A percentile compares a stretch with the other conserved stretches of the same genome.
Evolutionary conservation across 2,329 filamentous ascomycete genomes (phyloP).

Genomic region (Hirsutella thompsonii): DNA sequence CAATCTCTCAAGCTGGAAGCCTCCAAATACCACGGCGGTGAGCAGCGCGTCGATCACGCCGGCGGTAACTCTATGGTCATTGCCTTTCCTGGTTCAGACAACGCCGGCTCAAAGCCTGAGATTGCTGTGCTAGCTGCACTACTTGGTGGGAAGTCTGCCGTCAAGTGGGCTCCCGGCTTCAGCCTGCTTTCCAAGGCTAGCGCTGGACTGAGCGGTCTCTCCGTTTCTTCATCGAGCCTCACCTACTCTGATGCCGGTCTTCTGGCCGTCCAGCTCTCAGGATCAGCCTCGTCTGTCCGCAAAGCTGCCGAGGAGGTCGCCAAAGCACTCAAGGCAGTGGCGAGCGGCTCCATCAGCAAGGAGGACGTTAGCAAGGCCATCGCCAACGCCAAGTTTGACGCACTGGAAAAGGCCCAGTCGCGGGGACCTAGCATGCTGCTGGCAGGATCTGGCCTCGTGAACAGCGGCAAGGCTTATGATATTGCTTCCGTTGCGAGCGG

Average conservation of each 20-base stretch:
- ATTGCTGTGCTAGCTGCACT: constrained; percentile 76
- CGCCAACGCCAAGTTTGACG: constrained; percentile 85
- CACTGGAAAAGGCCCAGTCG: constrained; percentile 70
- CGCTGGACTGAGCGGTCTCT: constrained; percentile 50
- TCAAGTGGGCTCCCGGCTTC: constrained; percentile 95
- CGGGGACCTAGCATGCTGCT: constrained; percentile 66
- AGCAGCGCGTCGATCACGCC: constrained; percentile 73
- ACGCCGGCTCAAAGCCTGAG: constrained; percentile 76
- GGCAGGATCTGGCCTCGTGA: constrained; percentile 73
- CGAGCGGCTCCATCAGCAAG: constrained; percentile 60
- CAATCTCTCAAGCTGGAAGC: constrained; percentile 44
- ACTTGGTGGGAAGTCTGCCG: constrained; percentile 76
- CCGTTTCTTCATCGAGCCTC: constrained; percentile 61
- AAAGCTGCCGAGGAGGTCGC: constrained; percentile 65
- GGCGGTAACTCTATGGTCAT: constrained; percentile 75
- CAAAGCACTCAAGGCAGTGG: constrained; percentile 70
- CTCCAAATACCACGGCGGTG: constrained; percentile 85
- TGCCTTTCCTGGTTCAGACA: constrained; percentile 83
- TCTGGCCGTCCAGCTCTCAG: constrained; percentile 68
- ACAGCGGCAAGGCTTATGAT: constrained; percentile 72
- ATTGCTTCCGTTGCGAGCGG: constrained; percentile 66
- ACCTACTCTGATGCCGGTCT: constrained; percentile 93
- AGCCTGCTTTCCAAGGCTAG: constrained; percentile 75
- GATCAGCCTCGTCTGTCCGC: constrained; percentile 59
- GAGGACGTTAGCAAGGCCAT: constrained; percentile 88